These are phyloP conservation scores for Ascochyta viciae-villosae DNA, from an alignment of 2,329 filamentous ascomycete genomes.

Conservation along the genomic window DNA sequence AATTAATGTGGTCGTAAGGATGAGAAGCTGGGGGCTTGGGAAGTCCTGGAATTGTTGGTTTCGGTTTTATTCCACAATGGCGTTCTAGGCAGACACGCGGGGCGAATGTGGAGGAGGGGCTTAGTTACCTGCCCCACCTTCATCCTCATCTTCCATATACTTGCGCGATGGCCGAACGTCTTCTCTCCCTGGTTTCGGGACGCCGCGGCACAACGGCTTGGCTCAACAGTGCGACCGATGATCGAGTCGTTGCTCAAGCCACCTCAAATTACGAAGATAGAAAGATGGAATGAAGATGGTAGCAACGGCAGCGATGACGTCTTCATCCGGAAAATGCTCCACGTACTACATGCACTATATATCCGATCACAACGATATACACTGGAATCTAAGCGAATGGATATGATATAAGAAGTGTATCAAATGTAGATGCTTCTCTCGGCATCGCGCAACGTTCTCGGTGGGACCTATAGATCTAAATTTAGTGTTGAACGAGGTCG, in stretches of 20 bases:
- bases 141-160: not conserved
- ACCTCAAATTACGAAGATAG: too few species aligned
- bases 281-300: not conserved
- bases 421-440: too few species aligned
- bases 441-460: not conserved
- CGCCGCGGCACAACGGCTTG: too few species aligned
- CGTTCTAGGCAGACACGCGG: not conserved
- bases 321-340: not conserved
- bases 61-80: not conserved
- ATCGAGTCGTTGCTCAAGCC: too few species aligned
- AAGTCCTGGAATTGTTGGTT: not conserved
- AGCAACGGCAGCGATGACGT: not conserved
- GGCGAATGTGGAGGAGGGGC: conserved; percentile 8
- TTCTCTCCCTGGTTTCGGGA: too few species aligned
- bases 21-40: not conserved
- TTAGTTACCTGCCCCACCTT: not conserved
- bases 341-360: not conserved
- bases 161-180: not conserved
- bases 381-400: too few species aligned
- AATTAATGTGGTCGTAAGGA: too few species aligned
- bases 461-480: not conserved
- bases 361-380: too few species aligned
- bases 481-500: not conserved
- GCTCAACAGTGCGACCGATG: not conserved
- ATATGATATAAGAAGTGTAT: too few species aligned